Evolutionary conservation across 208 protist genomes (phyloP).

Genomic region (Strigomonas culicis): DNA sequence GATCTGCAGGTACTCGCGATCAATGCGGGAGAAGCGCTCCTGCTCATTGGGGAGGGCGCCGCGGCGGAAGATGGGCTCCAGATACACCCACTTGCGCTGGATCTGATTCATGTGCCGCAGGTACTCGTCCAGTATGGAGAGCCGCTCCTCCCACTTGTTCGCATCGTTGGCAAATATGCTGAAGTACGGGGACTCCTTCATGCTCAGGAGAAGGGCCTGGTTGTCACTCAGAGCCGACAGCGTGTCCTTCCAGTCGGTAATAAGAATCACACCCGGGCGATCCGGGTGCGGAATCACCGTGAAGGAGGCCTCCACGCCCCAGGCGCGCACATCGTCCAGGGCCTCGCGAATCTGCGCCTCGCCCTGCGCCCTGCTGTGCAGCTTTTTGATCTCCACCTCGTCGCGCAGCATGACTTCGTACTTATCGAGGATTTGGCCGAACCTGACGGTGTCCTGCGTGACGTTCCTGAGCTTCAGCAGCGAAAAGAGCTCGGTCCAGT

Average conservation of each 20-base stretch:
- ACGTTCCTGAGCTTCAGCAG: conserved; percentile 74
- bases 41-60: conserved; percentile 96
- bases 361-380: conserved; percentile 93
- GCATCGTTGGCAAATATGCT: conserved; percentile 90
- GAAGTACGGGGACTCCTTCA: conserved; percentile 97
- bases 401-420: conserved; percentile 71
- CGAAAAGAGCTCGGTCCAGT: conserved; percentile 94
- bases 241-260: conserved; percentile 98
- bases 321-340: conserved; percentile 93
- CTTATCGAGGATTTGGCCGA: conserved; percentile 89
- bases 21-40: conserved; percentile 93
- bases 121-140: conserved; percentile 90
- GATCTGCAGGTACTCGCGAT: conserved; percentile 93
- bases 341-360: conserved; percentile 96
- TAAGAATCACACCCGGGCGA: conserved; percentile 80
- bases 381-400: conserved; percentile 87
- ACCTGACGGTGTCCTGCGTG: conserved; percentile 88
- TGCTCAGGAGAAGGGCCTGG: conserved; percentile 93
- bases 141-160: conserved; percentile 89
- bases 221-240: conserved; percentile 95
- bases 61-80: conserved; percentile 98
- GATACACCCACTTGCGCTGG: conserved; percentile 98
- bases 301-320: conserved; percentile 89
- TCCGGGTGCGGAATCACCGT: conserved; percentile 74
- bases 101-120: conserved; percentile 95